Percentiles rank a stretch among this genome's conserved stretches.
Evolutionary conservation across 2,329 filamentous ascomycete genomes (phyloP).

Genomic region (Cephalotrichum gorgonifer): DNA sequence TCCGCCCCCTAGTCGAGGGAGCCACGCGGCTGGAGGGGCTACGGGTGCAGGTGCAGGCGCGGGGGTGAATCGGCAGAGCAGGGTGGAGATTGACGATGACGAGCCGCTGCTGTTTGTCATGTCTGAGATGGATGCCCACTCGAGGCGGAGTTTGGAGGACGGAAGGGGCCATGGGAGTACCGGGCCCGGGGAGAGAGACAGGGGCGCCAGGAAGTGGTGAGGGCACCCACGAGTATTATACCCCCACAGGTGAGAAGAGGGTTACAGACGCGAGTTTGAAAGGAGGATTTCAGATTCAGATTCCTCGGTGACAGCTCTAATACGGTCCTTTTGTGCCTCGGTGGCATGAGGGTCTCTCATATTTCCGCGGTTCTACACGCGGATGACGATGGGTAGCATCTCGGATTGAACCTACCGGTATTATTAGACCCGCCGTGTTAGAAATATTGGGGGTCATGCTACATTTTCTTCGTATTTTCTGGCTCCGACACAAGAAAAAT

Average conservation of each 20-base stretch:
- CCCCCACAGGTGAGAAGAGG: neutral
- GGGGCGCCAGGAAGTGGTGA: neutral
- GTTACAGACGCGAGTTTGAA: neutral
- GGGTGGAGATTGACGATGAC: constrained; percentile 29
- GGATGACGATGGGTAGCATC: too few relatives aligned
- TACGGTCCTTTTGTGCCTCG: too few relatives aligned
- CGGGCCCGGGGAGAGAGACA: constrained; percentile 16
- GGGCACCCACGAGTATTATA: constrained; percentile 1
- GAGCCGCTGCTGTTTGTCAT: constrained; percentile 64
- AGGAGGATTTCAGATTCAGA: neutral
- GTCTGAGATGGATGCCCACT: constrained; percentile 56
- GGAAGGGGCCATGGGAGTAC: constrained; percentile 23
- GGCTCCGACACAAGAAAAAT: too few relatives aligned
- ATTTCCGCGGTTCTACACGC: too few relatives aligned
- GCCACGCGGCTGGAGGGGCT: constrained; percentile 19
- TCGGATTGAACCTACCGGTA: too few relatives aligned
- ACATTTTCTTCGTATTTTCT: constrained; percentile 1
- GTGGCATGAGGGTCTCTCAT: too few relatives aligned
- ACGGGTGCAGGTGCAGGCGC: constrained; percentile 5
- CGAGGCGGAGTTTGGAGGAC: constrained; percentile 50
- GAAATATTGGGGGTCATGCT: too few relatives aligned
- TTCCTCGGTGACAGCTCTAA: too few relatives aligned
- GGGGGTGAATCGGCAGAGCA: neutral
- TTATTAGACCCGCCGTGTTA: too few relatives aligned
- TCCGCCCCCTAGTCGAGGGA: constrained; percentile 33